These are phyloP conservation scores for Teunomyces aglyptinius DNA, from an alignment of 805 yeast genomes.

Conservation along the genomic window DNA sequence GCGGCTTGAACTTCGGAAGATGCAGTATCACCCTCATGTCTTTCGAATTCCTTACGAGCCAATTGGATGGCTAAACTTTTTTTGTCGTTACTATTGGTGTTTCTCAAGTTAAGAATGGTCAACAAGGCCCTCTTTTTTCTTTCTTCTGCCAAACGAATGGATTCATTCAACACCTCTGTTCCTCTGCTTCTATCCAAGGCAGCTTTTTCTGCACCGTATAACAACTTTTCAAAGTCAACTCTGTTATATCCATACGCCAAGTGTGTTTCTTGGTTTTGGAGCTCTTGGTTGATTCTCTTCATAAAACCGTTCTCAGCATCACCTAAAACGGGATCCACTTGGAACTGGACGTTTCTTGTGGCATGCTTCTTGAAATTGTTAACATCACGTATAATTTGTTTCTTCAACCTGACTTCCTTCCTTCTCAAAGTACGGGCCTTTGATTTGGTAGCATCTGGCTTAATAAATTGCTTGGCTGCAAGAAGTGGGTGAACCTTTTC, in stretches of 20 bases:
- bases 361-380: conserved; percentile 41
- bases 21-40: conserved; percentile 89
- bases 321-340: conserved; percentile 85
- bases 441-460: conserved; percentile 30
- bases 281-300: conserved; percentile 60
- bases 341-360: conserved; percentile 28
- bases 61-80: conserved; percentile 55
- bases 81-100: conserved; percentile 59
- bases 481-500: conserved; percentile 18
- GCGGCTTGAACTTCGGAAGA: conserved; percentile 97
- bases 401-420: conserved; percentile 39
- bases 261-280: conserved; percentile 58
- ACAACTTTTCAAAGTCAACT: conserved; percentile 68
- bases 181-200: conserved; percentile 37
- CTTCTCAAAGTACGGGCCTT: conserved; percentile 34
- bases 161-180: conserved; percentile 30
- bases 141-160: conserved; percentile 37
- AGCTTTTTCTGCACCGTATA: conserved; percentile 75
- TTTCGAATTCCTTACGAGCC: conserved; percentile 77
- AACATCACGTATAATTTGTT: conserved; percentile 39
- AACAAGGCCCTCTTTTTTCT: conserved; percentile 64
- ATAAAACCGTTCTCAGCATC: conserved; percentile 63
- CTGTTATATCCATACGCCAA: conserved; percentile 58
- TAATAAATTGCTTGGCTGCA: conserved; percentile 39
- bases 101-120: conserved; percentile 72